These are phyloP conservation scores for Thymus quinquecostatus DNA, from an alignment of 257 asterid genomes.

Conservation along the genomic window DNA sequence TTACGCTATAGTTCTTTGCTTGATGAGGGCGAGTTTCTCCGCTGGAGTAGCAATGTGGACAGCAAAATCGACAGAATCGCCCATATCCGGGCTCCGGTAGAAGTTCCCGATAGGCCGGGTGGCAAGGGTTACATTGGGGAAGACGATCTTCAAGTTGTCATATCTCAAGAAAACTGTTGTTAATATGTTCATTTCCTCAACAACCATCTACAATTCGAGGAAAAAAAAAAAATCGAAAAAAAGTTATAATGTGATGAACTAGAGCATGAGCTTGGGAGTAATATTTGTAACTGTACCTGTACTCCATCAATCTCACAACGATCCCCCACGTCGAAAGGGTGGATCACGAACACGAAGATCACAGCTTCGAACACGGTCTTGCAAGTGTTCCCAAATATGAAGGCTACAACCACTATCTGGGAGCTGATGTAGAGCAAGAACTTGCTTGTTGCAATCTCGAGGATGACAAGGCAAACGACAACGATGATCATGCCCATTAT, in stretches of 20 bases:
- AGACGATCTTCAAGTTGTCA: slow-evolving; percentile 70
- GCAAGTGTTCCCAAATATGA: slow-evolving; percentile 85
- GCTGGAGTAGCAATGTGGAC: slow-evolving; percentile 78
- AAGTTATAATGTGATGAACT: neutral
- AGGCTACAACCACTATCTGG: slow-evolving; percentile 87
- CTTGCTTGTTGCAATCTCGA: slow-evolving; percentile 71
- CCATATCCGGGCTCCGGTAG: slow-evolving; percentile 91
- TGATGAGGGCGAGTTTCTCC: slow-evolving; percentile 59
- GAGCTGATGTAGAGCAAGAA: slow-evolving; percentile 76
- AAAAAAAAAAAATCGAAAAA: neutral
- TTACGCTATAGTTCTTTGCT: slow-evolving; percentile 60
- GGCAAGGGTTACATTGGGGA: slow-evolving; percentile 72
- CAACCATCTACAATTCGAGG: slow-evolving; percentile 60
- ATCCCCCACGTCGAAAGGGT: slow-evolving; percentile 92
- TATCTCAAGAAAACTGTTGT: slow-evolving; percentile 69
- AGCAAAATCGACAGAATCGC: slow-evolving; percentile 63
- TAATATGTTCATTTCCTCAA: slow-evolving; percentile 93
- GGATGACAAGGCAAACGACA: slow-evolving; percentile 63
- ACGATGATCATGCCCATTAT: slow-evolving; percentile 59
- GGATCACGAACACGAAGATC: slow-evolving; percentile 80
- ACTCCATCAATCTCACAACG: slow-evolving; percentile 86
- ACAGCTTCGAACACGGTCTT: slow-evolving; percentile 82
- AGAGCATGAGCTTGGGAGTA: no score
- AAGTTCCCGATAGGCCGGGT: slow-evolving; percentile 66
- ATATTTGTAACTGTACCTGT: slow-evolving; percentile 40